Percentiles rank a stretch among this genome's conserved stretches.
Conservation (phyloP, 805 yeast species). For the Yarrowia osloensis region DNA sequence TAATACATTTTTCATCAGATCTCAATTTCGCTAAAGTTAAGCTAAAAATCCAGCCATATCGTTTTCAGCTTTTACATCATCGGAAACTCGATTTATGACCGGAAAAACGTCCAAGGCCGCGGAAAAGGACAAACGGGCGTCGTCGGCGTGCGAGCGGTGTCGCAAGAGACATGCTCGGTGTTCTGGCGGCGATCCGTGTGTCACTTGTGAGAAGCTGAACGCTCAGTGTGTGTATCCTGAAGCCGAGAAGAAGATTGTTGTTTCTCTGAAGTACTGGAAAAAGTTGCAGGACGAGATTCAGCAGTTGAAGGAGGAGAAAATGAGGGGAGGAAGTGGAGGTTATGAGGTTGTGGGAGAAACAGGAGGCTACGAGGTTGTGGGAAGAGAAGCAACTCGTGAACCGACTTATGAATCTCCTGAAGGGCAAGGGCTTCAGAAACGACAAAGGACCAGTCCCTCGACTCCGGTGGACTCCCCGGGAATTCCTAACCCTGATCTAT, state of each 20-base stretch:
- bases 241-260: slow-evolving; percentile 38
- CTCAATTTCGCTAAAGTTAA: too few species aligned
- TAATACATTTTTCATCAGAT: too few species aligned
- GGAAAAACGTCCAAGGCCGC: slow-evolving; percentile 3
- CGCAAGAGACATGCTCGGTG: slow-evolving; percentile 37
- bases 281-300: slow-evolving; percentile 34
- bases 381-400: too few species aligned
- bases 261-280: slow-evolving; percentile 35
- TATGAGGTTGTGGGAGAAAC: too few species aligned
- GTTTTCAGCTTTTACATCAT: not conserved
- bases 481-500: too few species aligned
- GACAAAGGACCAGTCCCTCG: too few species aligned
- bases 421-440: too few species aligned
- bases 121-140: slow-evolving; percentile 30
- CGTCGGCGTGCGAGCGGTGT: slow-evolving; percentile 37
- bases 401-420: too few species aligned
- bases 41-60: too few species aligned
- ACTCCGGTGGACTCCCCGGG: too few species aligned
- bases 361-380: too few species aligned
- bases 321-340: not conserved
- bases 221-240: slow-evolving; percentile 36
- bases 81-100: not conserved
- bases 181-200: slow-evolving; percentile 36
- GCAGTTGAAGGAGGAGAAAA: slow-evolving; percentile 25
- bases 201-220: slow-evolving; percentile 33